Evolutionary conservation across 2,329 filamentous ascomycete genomes (phyloP), one percentile per base, ranked within the genome.

Genomic region (Phialophora tarda): DNA sequence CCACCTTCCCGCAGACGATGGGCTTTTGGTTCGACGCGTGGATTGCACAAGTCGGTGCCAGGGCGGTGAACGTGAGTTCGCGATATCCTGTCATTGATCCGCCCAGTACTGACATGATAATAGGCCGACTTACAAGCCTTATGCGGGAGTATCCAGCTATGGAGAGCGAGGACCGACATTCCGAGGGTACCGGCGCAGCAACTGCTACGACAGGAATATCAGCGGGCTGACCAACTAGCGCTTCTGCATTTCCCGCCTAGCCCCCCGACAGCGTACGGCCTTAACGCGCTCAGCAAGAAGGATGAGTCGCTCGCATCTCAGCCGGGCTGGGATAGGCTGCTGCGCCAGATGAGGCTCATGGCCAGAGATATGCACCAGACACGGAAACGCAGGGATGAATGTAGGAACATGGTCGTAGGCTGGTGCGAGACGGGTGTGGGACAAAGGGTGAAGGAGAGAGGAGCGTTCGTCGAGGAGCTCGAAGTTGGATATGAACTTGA

Each of bases 11-110:
- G 11, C 62, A 65, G 48, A 68, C 62, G 4, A 56, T 65, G 34
- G 65, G 51, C 6, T 68, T 68, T 34, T 62, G 63, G 28, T 41
- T 51, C n/a, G 62, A 68, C 54, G 63, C 51, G 62, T 65, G 62
- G 65, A 62, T 65, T 30, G 62, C 47, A 10, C 28, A 62, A 23
- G 12, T 59, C 11, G 62, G 26, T 4, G 56, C 62, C 4, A 53
- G 28, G 23, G 58, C 58, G 11, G 47, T 17, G 23, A 44, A 65
- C 34, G 65, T 67, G 54, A 38, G 61, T 62, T 51, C 30, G 10
- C 1, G n/a, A 24, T 21, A 34, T 26, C 32, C 44, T 38, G 1
- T n/a, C 11, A 26, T 41, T 7, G 32, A 23, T 50, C 34, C 7
- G n/a, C 48, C 28, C 4, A 2, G 28, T 61, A 14, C 23, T 17